phyloP scores from a whole-genome alignment of 2,329 filamentous ascomycete species.

The Arthrobotrys pseudoclavata region DNA sequence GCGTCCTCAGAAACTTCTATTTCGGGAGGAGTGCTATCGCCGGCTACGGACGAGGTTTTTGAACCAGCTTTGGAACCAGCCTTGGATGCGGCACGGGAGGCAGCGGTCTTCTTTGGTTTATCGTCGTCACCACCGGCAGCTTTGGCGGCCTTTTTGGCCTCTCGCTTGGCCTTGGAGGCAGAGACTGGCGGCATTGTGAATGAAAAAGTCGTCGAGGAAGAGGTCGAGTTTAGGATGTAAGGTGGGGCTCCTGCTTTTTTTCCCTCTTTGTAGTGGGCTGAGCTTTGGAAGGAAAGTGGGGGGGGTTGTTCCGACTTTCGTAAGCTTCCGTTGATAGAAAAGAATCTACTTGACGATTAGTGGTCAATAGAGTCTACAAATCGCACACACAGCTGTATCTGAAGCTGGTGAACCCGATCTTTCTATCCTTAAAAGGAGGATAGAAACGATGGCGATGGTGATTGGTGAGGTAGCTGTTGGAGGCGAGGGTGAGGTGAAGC shows the following conservation, averaged over 20 bases:
- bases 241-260: slow-evolving; percentile 6
- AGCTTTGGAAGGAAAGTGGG: slow-evolving; percentile 41
- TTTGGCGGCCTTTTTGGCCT: slow-evolving; percentile 71
- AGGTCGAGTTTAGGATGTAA: slow-evolving; percentile 4
- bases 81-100: slow-evolving; percentile 78
- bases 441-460: slow-evolving; percentile 11
- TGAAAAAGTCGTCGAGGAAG: not conserved
- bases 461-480: not conserved
- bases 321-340: slow-evolving; percentile 19
- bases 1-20: slow-evolving; percentile 74
- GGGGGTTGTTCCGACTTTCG: slow-evolving; percentile 29
- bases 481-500: slow-evolving; percentile 16
- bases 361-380: slow-evolving; percentile 1
- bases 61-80: slow-evolving; percentile 74
- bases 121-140: slow-evolving; percentile 70
- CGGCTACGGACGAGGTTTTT: slow-evolving; percentile 76
- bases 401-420: slow-evolving; percentile 4
- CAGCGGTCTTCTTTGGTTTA: slow-evolving; percentile 82
- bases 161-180: slow-evolving; percentile 78
- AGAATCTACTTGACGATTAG: slow-evolving; percentile 1
- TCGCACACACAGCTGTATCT: slow-evolving; percentile 3
- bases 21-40: slow-evolving; percentile 75
- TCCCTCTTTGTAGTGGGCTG: slow-evolving; percentile 19
- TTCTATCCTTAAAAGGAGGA: not conserved
- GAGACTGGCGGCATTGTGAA: slow-evolving; percentile 73